These are phyloP conservation scores for Eremomyces bilateralis DNA, from an alignment of 495 filamentous ascomycete genomes.

Conservation along the genomic window DNA sequence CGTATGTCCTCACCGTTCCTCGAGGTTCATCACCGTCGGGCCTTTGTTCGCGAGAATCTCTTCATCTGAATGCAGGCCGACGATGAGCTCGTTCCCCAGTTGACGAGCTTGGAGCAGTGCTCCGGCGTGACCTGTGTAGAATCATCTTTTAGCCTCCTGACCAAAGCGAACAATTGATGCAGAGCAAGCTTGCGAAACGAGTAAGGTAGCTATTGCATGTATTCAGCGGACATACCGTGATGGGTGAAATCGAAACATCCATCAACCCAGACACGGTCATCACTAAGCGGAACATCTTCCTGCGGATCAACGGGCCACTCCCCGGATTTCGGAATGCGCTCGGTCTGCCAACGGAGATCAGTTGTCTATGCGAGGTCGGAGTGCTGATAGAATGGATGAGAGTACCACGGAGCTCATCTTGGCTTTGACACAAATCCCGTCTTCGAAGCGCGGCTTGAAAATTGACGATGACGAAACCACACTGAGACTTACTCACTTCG, in stretches of 20 bases:
- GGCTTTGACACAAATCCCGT: no score
- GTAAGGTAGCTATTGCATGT: neutral
- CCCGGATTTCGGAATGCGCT: slow-evolving; percentile 24
- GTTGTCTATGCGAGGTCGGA: no score
- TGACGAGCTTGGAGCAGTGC: slow-evolving; percentile 86
- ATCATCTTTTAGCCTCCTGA: no score
- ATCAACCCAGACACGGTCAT: slow-evolving; percentile 85
- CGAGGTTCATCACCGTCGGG: slow-evolving; percentile 85
- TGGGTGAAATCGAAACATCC: slow-evolving; percentile 98
- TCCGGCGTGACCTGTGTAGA: slow-evolving; percentile 59
- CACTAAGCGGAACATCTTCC: slow-evolving; percentile 32
- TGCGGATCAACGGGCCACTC: slow-evolving; percentile 49
- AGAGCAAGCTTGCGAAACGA: no score
- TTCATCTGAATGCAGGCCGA: slow-evolving; percentile 87
- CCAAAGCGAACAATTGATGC: no score
- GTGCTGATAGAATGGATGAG: no score
- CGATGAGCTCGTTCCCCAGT: slow-evolving; percentile 66
- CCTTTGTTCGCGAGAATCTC: slow-evolving; percentile 92
- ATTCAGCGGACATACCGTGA: slow-evolving; percentile 38
- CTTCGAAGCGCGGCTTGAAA: no score
- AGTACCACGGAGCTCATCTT: no score
- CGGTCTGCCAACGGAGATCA: no score
- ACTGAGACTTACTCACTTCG: no score
- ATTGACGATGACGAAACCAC: no score
- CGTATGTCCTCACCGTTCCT: slow-evolving; percentile 47